Evolutionary conservation across 2,329 filamentous ascomycete genomes (phyloP).

Genomic region (Cladosporium sp.): DNA sequence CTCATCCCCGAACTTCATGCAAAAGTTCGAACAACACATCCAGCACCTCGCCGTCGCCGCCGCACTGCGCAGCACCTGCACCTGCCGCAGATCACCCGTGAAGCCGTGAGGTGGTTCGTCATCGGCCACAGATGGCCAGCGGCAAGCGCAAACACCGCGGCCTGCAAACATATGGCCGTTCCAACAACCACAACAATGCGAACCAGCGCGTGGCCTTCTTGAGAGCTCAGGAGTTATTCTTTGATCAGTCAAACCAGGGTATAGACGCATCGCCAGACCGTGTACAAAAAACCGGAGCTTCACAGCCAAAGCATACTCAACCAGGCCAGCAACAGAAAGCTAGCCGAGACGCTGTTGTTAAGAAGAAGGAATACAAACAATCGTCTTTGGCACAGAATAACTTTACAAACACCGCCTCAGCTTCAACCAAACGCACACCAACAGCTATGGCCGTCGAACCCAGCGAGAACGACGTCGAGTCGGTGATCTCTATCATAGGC

Average conservation of each 20-base stretch:
- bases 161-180: conserved; percentile 12
- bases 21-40: background rate
- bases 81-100: conserved; percentile 6
- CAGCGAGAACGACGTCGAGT: conserved; percentile 26
- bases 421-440: conserved; percentile 22
- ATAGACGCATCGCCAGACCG: background rate
- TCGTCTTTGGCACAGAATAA: background rate
- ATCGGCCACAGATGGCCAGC: background rate
- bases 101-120: background rate
- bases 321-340: background rate
- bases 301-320: background rate
- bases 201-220: conserved; percentile 9
- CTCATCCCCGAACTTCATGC: background rate
- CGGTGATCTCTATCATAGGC: conserved; percentile 27
- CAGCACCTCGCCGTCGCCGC: background rate
- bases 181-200: background rate
- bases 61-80: background rate
- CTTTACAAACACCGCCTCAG: conserved; percentile 12
- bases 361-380: conserved; percentile 12
- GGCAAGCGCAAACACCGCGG: conserved; percentile 16
- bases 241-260: background rate
- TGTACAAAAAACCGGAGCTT: background rate
- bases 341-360: background rate
- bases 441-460: conserved; percentile 33
- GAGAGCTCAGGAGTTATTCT: background rate